Evolutionary conservation across 225 moss, liverwort and hornwort species (phyloP).

Genomic region (Thuidium tamariscinum): DNA sequence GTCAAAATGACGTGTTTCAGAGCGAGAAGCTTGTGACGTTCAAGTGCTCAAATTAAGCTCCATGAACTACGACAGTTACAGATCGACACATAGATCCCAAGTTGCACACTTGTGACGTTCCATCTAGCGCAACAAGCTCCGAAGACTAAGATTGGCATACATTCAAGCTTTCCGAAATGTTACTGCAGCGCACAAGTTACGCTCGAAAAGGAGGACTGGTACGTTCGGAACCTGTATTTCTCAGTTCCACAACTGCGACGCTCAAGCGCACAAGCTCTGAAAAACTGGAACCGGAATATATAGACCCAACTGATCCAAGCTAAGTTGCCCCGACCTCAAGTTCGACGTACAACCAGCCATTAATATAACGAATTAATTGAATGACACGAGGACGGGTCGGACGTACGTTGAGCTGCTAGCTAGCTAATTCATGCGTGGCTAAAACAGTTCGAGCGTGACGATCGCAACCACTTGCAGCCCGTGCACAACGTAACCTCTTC

Average conservation of each 20-base stretch:
- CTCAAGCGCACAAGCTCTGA: neutral
- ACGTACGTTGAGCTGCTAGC: neutral
- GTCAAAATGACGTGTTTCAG: too few relatives aligned
- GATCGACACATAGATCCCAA: neutral
- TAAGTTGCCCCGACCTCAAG: neutral
- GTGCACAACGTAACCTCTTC: neutral
- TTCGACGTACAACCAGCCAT: neutral
- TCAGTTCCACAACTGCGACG: neutral
- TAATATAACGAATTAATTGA: too few relatives aligned
- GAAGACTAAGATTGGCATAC: neutral
- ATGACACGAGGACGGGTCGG: neutral
- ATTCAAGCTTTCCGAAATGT: neutral
- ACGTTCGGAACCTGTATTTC: too few relatives aligned
- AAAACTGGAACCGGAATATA: neutral
- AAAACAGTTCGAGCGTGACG: neutral
- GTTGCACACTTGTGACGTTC: too few relatives aligned
- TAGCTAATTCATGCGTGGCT: neutral
- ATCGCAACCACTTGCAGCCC: neutral
- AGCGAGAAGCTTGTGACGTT: neutral
- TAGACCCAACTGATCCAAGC: neutral
- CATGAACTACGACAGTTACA: neutral
- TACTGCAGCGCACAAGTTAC: neutral
- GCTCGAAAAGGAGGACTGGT: neutral
- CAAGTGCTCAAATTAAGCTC: neutral
- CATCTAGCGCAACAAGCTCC: neutral